Conservation (phyloP, 108 stramenopile genomes). For the Cyclotella sp. region DNA sequence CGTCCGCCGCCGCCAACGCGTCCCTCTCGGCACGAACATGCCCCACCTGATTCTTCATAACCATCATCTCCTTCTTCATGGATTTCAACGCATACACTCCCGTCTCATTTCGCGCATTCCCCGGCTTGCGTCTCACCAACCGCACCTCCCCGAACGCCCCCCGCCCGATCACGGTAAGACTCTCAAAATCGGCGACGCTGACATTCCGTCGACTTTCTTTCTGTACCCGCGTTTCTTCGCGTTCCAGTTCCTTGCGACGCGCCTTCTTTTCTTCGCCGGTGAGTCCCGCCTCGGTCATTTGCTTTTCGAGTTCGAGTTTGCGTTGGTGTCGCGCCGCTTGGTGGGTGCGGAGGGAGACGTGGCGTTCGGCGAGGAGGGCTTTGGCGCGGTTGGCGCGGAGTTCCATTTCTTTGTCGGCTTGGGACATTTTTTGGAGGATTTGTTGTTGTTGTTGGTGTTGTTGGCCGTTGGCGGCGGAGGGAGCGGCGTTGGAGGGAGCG, state of each 20-base stretch:
- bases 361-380: constrained; percentile 81
- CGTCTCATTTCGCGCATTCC: constrained; percentile 47
- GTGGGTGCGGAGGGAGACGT: constrained; percentile 73
- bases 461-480: too few species aligned
- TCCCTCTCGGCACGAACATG: constrained; percentile 98
- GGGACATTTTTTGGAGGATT: constrained; percentile 65
- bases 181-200: constrained; percentile 91
- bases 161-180: constrained; percentile 90
- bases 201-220: constrained; percentile 83
- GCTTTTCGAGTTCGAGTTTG: constrained; percentile 85
- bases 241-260: constrained; percentile 74
- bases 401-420: constrained; percentile 92
- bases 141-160: constrained; percentile 98
- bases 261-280: constrained; percentile 84
- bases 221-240: constrained; percentile 81
- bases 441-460: not conserved
- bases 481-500: too few species aligned
- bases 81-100: constrained; percentile 96
- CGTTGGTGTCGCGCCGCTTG: constrained; percentile 82
- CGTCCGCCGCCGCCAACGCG: constrained; percentile 92
- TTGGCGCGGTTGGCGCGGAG: constrained; percentile 89
- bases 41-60: constrained; percentile 99
- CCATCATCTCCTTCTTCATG: constrained; percentile 99
- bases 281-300: constrained; percentile 78
- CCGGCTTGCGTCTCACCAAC: constrained; percentile 84